Evolutionary conservation across 345 rosid species (phyloP), one percentile per base, ranked within the genome.

Genomic region (Cochlearia excelsa): DNA sequence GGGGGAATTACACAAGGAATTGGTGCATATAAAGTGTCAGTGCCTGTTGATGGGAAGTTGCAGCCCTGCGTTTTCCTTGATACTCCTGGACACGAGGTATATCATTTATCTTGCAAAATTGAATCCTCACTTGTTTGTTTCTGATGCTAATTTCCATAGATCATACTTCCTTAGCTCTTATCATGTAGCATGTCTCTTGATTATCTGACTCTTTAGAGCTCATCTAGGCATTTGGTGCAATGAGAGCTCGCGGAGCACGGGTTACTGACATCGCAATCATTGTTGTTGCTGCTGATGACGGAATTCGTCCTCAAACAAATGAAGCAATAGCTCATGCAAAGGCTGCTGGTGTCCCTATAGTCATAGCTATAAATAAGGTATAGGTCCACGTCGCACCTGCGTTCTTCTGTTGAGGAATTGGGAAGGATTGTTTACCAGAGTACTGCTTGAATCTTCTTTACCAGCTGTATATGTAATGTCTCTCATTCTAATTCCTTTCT

Each of bases 1-100:
- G 99, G 99, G 68, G 97, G 99, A 27, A 93, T 93, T 48, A 93
- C 99, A 30, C 97, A 93, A 79, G 99, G 99, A 63, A 93, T 93
- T 54, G 97, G 99, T 54, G 99, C 99, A 51, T 93, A 93, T 66
- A 73, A 80, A 73, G 91, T 93, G 69, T 61, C 73, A 47, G 87
- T 88, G 10, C 89, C 95, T 27, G 72, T 93, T 26, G 99, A 89
- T 78, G 95, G 95, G 56, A 76, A 85, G 74, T 45, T 74, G 61
- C 94, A 75, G 73, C 70, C 84, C 23, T 93, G 99, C 77, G 86
- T 93, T 78, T 88, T 93, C 76, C 95, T 93, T 70, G 99, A 93
- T 70, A 93, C 99, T 68, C 99, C 99, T 49, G 99, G 99, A 23
- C 99, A 93, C 65, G 97, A 93, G 97, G 99, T 89, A 74, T 76